Evolutionary conservation across 176 grass and related monocot species (phyloP).

Genomic region (Bromus sterilis): DNA sequence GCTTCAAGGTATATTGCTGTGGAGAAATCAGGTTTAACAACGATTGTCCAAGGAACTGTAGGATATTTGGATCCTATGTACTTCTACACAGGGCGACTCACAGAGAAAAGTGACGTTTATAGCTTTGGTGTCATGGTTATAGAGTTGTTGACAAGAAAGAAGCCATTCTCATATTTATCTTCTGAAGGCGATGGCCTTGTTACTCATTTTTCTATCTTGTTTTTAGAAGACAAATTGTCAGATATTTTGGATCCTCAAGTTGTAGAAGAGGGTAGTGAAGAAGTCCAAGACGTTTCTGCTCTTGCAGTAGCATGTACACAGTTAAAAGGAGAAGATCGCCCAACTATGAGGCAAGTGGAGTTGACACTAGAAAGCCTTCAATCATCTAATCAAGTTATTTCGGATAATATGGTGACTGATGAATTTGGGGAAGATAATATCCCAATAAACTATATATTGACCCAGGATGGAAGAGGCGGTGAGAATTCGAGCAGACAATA

Average conservation of each 20-base stretch:
- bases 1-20: conserved; percentile 33
- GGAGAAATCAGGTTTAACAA: conserved; percentile 28
- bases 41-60: conserved; percentile 32
- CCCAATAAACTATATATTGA: too few species aligned
- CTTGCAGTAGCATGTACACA: background rate
- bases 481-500: too few species aligned
- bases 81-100: conserved; percentile 30
- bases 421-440: too few species aligned
- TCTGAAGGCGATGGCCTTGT: background rate
- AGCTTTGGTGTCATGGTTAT: conserved; percentile 45
- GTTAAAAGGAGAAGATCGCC: background rate
- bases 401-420: too few species aligned
- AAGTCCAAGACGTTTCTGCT: background rate
- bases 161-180: conserved; percentile 3
- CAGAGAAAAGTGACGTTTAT: conserved; percentile 42
- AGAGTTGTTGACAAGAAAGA: conserved; percentile 28
- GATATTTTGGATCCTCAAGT: background rate
- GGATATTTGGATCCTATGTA: conserved; percentile 50
- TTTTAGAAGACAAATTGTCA: background rate
- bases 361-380: background rate
- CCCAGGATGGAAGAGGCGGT: too few species aligned
- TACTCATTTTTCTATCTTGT: background rate
- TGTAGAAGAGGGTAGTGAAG: background rate
- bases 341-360: background rate
- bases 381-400: background rate